Percentiles rank a stretch among this genome's conserved stretches.
Conservation (phyloP, 352 stramenopile species). For the Globisporangium cederbergense region DNA sequence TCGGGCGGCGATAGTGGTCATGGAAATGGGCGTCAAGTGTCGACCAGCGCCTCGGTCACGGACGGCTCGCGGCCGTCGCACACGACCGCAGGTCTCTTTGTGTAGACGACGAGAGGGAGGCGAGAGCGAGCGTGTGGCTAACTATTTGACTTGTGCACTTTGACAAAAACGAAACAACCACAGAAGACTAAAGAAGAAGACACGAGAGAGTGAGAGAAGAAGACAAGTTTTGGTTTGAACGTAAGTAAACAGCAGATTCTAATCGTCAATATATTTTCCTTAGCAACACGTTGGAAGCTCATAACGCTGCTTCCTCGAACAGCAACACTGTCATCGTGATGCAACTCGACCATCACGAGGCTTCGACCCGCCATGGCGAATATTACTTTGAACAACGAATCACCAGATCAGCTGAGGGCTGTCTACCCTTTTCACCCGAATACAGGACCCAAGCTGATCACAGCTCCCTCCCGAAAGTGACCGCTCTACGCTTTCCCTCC, state of each 20-base stretch:
- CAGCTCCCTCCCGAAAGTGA: no score
- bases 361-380: no score
- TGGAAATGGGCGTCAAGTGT: conserved; percentile 11
- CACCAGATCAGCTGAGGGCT: no score
- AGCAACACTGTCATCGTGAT: no score
- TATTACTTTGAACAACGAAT: no score
- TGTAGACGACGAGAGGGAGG: conserved; percentile 4
- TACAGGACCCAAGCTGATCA: no score
- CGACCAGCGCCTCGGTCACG: conserved; percentile 24
- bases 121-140: neutral
- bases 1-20: neutral
- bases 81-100: conserved; percentile 17
- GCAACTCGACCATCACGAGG: no score
- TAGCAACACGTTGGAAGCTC: neutral
- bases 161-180: neutral
- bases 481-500: no score
- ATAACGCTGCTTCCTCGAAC: no score
- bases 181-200: neutral
- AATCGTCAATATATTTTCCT: neutral
- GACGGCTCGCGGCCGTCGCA: conserved; percentile 16
- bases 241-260: neutral
- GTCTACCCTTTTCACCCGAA: no score
- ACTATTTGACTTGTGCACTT: conserved; percentile 6
- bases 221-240: neutral
- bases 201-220: neutral